Base-by-base conservation (phyloP, 352 stramenopile genomes). In the Phytophthora ohioensis region DNA sequence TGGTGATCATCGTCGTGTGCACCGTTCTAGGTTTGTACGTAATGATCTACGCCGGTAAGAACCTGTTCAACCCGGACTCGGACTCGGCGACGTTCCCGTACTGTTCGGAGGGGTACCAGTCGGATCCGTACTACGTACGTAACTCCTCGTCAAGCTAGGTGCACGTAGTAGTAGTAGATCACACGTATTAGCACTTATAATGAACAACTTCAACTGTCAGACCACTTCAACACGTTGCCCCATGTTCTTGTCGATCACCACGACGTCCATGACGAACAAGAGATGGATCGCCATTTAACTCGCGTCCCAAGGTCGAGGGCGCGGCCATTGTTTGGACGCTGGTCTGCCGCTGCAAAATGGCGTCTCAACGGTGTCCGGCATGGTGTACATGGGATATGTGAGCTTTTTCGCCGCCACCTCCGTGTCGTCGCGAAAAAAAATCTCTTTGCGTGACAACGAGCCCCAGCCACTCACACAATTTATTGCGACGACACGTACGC, bases 61-160 rank as follows among this genome's bases (percentile, higher is more conserved):
- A 79, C 58, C 52, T 82, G 15, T 80, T 82, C 55, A 78, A 64
- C 17, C 71, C 71, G 31, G 72, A 78, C 42, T 52, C 56, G 12
- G 64, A 69, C 59, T 51, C 17, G 5, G 30, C 35, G 10, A 82
- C 76, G 12, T 91, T 91, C 65, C 80, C 78, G 32, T 91, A 87
- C 68, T 91, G 84, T 69, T 47, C 80, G 17, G 71, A 64, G 2
- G 69, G 79, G 68, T 78, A 76, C 60, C 76, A 89, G 64, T 64
- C 65, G 13, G 64, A 80, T 30, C 56, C 74, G 56, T 91, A 87
- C 65, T 89, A 81, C 49, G 69, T 81, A 47, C 46, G 65, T 11
- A 78, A 71, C 65, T 43, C 59, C 43, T 60, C 46, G 21, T 69
- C 67, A 5, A 45, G 41, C 38, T 75, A 57, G 42, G 32, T 45